Base-by-base conservation (phyloP, 1,284 basidiomycete species). In the Vanrija sp. region DNA sequence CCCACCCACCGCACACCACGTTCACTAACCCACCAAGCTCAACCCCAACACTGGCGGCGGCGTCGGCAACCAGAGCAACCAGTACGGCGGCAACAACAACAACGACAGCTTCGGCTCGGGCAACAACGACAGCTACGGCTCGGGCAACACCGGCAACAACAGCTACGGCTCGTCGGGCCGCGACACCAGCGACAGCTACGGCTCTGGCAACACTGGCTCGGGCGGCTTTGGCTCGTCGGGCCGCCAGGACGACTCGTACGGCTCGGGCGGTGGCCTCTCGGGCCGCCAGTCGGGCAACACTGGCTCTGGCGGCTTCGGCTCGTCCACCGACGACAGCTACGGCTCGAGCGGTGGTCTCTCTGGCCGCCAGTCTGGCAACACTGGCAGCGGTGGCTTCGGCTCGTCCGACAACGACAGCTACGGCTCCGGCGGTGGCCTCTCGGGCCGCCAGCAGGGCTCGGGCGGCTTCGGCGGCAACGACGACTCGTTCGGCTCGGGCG, bases 401-500 rank as follows among this genome's bases (percentile, higher is more conserved):
- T 22, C 22, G 16, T 47, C 45, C 36, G 36, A 53, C 39, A 15
- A 41, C 48, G 39, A 50, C 39, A 36, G 35, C 16, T 54, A 18
- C 45, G 55, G 55, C 20, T 53, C 45, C 15, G 38, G 38, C 19
- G n/a, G n/a, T 18, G n/a, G 19, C n/a, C 38, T 18, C n/a, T 52
- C 47, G 3, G 51, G 51, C 16, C 39, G 54, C 46, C 27, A 39
- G 37, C 25, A 41, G 23, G n/a, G 15, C 12, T 22, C 35, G 5
- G 43, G 50, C 15, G 47, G 50, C 23, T 20, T 35, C 45, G 37
- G 43, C 27, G 41, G 42, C 38, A 41, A 44, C 24, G 49, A 44
- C 35, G 25, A 48, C 47, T 48, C 49, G 45, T 51, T 7, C 27
- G 54, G 54, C 42, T 37, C 38, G 15, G 38, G 36, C n/a, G n/a